Evolutionary conservation across 768 basidiomycete genomes (phyloP).

Genomic region (Dentipellis fragilis): DNA sequence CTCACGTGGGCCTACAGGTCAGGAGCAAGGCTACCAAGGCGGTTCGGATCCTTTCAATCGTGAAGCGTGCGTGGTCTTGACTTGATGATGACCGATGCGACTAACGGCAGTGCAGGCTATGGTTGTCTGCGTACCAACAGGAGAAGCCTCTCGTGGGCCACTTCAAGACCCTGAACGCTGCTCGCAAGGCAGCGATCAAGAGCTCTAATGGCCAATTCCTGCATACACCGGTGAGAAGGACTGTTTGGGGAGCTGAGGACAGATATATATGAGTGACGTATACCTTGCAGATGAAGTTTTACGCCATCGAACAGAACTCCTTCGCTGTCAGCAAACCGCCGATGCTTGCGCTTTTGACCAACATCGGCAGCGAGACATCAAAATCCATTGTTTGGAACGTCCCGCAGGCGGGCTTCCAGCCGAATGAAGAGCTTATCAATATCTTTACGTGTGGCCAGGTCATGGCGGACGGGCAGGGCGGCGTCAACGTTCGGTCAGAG

Average conservation of each 20-base stretch:
- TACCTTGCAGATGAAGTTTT: constrained; percentile 33
- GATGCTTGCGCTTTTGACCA: constrained; percentile 45
- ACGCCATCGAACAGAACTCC: constrained; percentile 28
- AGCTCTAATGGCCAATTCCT: constrained; percentile 31
- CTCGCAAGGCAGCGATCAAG: constrained; percentile 38
- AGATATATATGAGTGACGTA: background rate
- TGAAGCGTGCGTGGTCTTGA: constrained; percentile 29
- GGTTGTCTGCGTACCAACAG: constrained; percentile 45
- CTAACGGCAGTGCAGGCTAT: constrained; percentile 32
- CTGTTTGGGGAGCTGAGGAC: constrained; percentile 4
- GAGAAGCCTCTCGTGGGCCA: constrained; percentile 39
- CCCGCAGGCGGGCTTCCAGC: constrained; percentile 26
- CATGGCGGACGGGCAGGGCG: constrained; percentile 29
- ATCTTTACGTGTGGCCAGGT: constrained; percentile 37
- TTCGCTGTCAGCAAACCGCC: constrained; percentile 47
- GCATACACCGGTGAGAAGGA: constrained; percentile 29
- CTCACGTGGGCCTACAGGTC: constrained; percentile 21
- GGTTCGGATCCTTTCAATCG: constrained; percentile 37
- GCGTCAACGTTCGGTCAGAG: constrained; percentile 26
- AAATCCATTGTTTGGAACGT: constrained; percentile 31
- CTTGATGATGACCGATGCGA: background rate
- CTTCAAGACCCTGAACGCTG: constrained; percentile 39
- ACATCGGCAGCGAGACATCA: constrained; percentile 33
- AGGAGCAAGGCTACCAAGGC: constrained; percentile 41
- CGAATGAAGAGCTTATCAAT: constrained; percentile 38